A percentile compares a stretch with the other conserved stretches of the same genome.
Evolutionary conservation across 441 rosid species (phyloP).

Genomic region (Francoa sonchifolia): DNA sequence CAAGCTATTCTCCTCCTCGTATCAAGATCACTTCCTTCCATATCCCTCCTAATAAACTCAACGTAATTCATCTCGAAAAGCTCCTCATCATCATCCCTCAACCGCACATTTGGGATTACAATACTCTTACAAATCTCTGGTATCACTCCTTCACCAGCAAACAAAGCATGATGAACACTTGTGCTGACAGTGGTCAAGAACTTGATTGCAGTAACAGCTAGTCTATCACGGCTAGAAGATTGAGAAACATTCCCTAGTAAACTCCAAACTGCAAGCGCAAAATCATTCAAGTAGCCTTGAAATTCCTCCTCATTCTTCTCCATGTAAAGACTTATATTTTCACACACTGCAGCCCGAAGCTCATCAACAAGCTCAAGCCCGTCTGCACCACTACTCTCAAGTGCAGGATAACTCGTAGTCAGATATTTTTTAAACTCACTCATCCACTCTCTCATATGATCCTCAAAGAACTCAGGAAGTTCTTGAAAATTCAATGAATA

Average conservation of each 20-base stretch:
- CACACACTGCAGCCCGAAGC: conserved; percentile 81
- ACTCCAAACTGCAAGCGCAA: conserved; percentile 80
- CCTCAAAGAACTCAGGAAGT: conserved; percentile 91
- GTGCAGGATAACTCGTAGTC: conserved; percentile 35
- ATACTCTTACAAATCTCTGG: conserved; percentile 78
- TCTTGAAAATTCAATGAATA: conserved; percentile 82
- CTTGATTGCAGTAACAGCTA: conserved; percentile 81
- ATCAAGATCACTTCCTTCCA: conserved; percentile 97
- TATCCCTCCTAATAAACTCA: conserved; percentile 92
- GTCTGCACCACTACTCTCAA: conserved; percentile 36
- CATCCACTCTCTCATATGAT: conserved; percentile 92
- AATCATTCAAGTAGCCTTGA: conserved; percentile 45
- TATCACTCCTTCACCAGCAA: conserved; percentile 61
- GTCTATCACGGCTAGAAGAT: conserved; percentile 56
- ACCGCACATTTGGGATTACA: conserved; percentile 81
- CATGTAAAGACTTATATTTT: conserved; percentile 84
- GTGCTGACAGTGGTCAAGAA: conserved; percentile 88
- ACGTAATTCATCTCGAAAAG: conserved; percentile 89
- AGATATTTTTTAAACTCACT: conserved; percentile 65
- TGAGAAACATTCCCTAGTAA: conserved; percentile 64
- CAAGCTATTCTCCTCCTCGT: conserved; percentile 96
- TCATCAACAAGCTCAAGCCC: conserved; percentile 59
- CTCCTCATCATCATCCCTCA: conserved; percentile 91
- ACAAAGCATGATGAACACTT: conserved; percentile 79
- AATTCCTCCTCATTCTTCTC: conserved; percentile 95